Conservation (phyloP, 768 basidiomycete genomes). For the Termitomyces sp. region DNA sequence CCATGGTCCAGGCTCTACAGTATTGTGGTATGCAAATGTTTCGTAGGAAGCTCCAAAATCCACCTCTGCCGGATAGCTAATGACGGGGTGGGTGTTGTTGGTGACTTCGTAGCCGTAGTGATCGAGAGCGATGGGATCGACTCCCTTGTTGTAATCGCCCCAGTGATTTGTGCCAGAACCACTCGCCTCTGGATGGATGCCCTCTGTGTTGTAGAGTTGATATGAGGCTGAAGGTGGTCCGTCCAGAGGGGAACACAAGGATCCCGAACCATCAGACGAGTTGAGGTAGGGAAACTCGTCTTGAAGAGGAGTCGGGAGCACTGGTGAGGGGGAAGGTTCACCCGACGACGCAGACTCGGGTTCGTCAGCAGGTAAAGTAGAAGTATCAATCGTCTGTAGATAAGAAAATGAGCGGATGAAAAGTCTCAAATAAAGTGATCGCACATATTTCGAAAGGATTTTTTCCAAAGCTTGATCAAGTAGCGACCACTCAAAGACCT, state of each 20-base stretch:
- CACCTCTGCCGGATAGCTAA: constrained; percentile 14
- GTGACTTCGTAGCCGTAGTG: constrained; percentile 13
- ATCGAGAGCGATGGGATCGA: constrained; percentile 13
- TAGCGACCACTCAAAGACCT: constrained; percentile 75
- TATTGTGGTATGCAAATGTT: constrained; percentile 10
- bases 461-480: constrained; percentile 74
- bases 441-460: constrained; percentile 81
- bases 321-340: constrained; percentile 22
- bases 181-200: constrained; percentile 16
- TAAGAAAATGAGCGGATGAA: neutral
- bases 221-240: constrained; percentile 9
- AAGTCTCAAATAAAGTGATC: constrained; percentile 22
- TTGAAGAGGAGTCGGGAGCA: constrained; percentile 19
- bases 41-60: constrained; percentile 14
- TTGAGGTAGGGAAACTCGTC: constrained; percentile 24
- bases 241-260: constrained; percentile 31
- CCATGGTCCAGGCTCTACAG: constrained; percentile 14
- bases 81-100: constrained; percentile 5
- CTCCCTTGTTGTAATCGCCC: constrained; percentile 17
- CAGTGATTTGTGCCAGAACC: constrained; percentile 22
- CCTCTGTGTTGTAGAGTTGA: constrained; percentile 12
- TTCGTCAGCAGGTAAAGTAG: constrained; percentile 28
- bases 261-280: constrained; percentile 22
- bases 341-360: constrained; percentile 27
- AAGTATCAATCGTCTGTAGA: constrained; percentile 43